Evolutionary conservation across 495 filamentous ascomycete species (phyloP).

Genomic region (Aspergillus nanangensis): DNA sequence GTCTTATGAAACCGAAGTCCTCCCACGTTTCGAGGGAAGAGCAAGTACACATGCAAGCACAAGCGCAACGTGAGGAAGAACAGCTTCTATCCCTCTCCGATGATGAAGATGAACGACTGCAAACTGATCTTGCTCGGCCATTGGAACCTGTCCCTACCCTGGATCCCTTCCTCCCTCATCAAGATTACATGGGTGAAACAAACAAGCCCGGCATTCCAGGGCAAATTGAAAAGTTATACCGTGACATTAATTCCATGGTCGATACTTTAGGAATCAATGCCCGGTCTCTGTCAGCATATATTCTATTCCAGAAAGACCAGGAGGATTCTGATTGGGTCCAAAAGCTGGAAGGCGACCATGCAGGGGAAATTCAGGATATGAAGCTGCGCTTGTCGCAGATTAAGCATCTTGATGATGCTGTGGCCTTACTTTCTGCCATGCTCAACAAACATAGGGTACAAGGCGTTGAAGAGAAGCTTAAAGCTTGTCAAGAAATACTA

Average conservation of each 20-base stretch:
- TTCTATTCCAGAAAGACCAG: constrained; percentile 49
- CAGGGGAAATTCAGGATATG: constrained; percentile 45
- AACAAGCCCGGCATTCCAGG: constrained; percentile 60
- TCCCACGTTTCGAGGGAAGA: constrained; percentile 26
- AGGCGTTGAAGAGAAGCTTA: constrained; percentile 58
- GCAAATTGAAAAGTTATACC: constrained; percentile 80
- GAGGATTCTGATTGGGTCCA: constrained; percentile 49
- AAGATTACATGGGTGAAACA: constrained; percentile 60
- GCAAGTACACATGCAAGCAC: constrained; percentile 19
- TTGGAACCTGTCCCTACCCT: constrained; percentile 49
- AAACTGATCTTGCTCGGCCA: constrained; percentile 49
- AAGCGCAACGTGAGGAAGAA: constrained; percentile 36
- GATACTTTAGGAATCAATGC: constrained; percentile 88
- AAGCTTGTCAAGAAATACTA: constrained; percentile 54
- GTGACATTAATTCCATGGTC: constrained; percentile 95
- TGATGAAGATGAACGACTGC: constrained; percentile 59
- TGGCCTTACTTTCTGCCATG: constrained; percentile 50
- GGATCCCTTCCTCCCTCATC: constrained; percentile 61
- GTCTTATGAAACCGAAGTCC: constrained; percentile 18
- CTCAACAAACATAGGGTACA: constrained; percentile 63
- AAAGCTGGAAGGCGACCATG: constrained; percentile 36
- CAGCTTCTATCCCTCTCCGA: constrained; percentile 45
- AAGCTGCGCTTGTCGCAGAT: constrained; percentile 71
- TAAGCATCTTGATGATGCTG: constrained; percentile 52
- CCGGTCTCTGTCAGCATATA: constrained; percentile 67